Evolutionary conservation across 169 alveolate genomes (phyloP), one percentile per base, ranked within the genome.

Genomic region (Cryptosporidium meleagridis): DNA sequence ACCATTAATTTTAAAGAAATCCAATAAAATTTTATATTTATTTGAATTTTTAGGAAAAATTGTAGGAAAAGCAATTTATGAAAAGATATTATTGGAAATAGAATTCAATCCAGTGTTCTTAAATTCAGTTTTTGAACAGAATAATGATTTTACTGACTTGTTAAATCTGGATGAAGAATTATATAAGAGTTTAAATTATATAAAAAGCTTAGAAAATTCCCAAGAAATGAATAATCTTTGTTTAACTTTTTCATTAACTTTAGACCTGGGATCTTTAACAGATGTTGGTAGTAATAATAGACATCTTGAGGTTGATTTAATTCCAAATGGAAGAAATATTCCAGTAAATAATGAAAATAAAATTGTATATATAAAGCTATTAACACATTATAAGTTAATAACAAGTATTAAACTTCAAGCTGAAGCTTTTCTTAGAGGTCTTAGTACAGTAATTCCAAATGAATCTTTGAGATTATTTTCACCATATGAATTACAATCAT

Each of bases 11-110:
- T 35, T 73, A 73, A 29, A 53, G 31, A 45, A 62, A 39, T 9
- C 44, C 3, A 69, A 48, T 52, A 44, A 37, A 10, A 51, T 71
- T 9, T 39, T 75, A 23, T 67, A 33, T 48, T 70, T 95, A 23
- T 96, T 86, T 85, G 84, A 51, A 45, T 95, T 95, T 68, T 87
- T 95, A 16, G 98, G 98, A 0, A 95, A 91, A 84, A 92, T 95
- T 31, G 95, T 96, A 16, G 98, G 98, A 21, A 96, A 96, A 92
- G 99, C 99, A 10, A 91, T 97, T 35, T 97, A 95, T 72, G 99
- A 97, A 91, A 95, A 95, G 85, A 94, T 95, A 26, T 91, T 97
- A 12, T 84, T 97, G 18, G 98, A 97, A 92, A 96, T 97, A 3
- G 97, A 95, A 62, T 93, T 96, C 68, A 95, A 95, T 55, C 92